Percentiles rank a stretch among this genome's conserved stretches.
Evolutionary conservation across 2,329 filamentous ascomycete species (phyloP).

Genomic region (Penicillium italicum): DNA sequence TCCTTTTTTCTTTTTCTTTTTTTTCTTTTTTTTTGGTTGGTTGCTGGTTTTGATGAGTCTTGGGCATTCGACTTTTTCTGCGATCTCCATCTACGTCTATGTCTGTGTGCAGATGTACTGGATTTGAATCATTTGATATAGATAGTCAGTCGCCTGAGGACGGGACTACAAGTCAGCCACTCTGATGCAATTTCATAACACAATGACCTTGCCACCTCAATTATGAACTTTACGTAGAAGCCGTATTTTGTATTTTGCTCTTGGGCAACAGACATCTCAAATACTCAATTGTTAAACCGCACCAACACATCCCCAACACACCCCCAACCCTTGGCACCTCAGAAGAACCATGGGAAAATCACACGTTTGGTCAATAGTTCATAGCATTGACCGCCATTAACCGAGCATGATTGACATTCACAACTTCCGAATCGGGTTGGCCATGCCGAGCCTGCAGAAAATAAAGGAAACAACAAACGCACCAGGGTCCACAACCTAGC

Average conservation of each 20-base stretch:
- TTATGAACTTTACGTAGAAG: background rate
- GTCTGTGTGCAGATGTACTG: constrained; percentile 12
- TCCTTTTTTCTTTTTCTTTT: constrained; percentile 1
- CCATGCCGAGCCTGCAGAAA: background rate
- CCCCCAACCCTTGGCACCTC: background rate
- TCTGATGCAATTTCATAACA: constrained; percentile 14
- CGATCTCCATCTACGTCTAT: constrained; percentile 11
- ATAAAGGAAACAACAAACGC: background rate
- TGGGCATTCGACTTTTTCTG: constrained; percentile 17
- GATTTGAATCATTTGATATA: constrained; percentile 11
- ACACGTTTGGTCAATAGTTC: too few relatives aligned
- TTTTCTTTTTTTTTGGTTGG: constrained; percentile 12
- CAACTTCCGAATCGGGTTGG: background rate
- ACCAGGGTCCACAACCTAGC: background rate
- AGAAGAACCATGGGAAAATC: background rate
- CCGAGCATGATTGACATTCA: background rate
- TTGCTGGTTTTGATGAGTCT: background rate
- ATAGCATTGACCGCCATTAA: background rate
- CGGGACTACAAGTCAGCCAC: constrained; percentile 6
- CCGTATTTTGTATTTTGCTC: background rate
- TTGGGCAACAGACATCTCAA: background rate
- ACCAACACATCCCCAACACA: background rate
- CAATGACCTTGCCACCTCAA: constrained; percentile 7
- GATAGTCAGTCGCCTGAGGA: constrained; percentile 5
- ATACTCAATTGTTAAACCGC: too few relatives aligned